phyloP scores from a whole-genome alignment of 768 basidiomycete genomes.

The Boletus patriciae region DNA sequence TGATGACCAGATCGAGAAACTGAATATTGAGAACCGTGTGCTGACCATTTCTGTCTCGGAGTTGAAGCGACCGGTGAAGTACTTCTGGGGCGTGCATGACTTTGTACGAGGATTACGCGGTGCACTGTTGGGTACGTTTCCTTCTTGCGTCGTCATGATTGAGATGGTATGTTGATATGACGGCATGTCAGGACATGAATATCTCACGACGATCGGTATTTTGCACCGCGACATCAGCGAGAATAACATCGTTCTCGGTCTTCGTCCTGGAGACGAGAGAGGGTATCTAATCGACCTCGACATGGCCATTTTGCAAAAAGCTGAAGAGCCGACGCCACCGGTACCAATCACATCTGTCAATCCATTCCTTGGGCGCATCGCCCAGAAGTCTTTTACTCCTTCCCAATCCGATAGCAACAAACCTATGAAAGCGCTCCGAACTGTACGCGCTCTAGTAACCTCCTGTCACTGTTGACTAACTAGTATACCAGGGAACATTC shows the following conservation, averaged over 20 bases:
- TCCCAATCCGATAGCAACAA: not conserved
- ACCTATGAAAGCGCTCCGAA: not conserved
- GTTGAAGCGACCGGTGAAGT: not conserved
- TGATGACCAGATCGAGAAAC: not conserved
- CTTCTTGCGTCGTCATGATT: not conserved
- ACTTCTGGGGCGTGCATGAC: slow-evolving; percentile 16
- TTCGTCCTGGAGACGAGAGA: slow-evolving; percentile 1
- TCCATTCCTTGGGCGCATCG: not conserved
- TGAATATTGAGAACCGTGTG: not conserved
- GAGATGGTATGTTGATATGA: not conserved
- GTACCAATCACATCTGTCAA: too few relatives aligned
- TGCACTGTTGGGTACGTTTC: slow-evolving; percentile 6
- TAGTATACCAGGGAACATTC: not conserved
- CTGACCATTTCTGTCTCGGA: not conserved
- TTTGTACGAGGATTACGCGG: slow-evolving; percentile 14
- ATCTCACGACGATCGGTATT: slow-evolving; percentile 17
- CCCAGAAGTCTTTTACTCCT: not conserved
- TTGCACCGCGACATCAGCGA: slow-evolving; percentile 35
- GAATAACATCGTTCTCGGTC: slow-evolving; percentile 34
- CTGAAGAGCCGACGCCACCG: too few relatives aligned
- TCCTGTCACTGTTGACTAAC: not conserved
- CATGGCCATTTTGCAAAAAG: too few relatives aligned
- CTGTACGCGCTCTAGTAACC: not conserved
- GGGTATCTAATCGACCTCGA: slow-evolving; percentile 4
- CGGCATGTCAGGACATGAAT: slow-evolving; percentile 6